Conservation (phyloP, 768 basidiomycete genomes). For the Pleurotus platypus region DNA sequence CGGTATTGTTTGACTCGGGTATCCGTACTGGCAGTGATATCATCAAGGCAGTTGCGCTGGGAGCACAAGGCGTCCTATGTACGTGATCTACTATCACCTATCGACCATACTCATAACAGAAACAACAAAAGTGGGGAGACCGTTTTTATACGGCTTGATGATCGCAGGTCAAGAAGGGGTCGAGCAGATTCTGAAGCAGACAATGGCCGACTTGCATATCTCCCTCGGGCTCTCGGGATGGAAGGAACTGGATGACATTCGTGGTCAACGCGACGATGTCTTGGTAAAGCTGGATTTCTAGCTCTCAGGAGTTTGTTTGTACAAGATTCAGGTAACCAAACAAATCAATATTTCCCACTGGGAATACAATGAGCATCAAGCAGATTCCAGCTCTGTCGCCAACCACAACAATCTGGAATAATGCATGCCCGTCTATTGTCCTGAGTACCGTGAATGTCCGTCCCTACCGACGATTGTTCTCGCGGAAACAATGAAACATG, state of each 20-base stretch:
- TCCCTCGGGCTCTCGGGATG: constrained; percentile 63
- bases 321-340: too few species aligned
- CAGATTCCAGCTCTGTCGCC: too few species aligned
- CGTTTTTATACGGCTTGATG: constrained; percentile 69
- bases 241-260: constrained; percentile 53
- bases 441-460: background rate
- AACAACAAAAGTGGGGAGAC: constrained; percentile 49
- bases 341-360: too few species aligned
- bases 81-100: constrained; percentile 23
- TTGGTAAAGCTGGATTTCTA: constrained; percentile 22
- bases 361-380: too few species aligned
- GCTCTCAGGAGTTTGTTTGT: too few species aligned
- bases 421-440: background rate
- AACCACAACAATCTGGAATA: too few species aligned
- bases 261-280: constrained; percentile 51
- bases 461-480: constrained; percentile 6
- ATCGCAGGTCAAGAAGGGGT: constrained; percentile 70
- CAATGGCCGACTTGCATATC: constrained; percentile 64
- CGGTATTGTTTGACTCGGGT: constrained; percentile 74
- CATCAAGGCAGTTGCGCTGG: constrained; percentile 79
- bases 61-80: constrained; percentile 78
- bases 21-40: constrained; percentile 81
- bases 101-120: constrained; percentile 17
- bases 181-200: constrained; percentile 65
- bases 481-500: background rate